Conservation (phyloP, 1,284 basidiomycete species). For the Polyporus tsugae region DNA sequence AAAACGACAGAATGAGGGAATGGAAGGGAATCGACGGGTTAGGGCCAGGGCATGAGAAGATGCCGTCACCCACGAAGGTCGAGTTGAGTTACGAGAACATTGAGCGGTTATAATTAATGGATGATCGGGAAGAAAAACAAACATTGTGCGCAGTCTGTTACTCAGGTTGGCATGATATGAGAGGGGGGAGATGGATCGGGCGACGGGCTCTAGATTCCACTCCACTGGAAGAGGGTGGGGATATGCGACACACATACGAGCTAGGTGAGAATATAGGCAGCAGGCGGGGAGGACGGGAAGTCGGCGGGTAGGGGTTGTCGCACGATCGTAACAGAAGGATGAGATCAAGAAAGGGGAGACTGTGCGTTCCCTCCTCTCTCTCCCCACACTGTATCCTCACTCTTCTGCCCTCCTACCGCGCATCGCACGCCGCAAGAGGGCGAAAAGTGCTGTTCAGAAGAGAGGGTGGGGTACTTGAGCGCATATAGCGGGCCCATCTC, state of each 20-base stretch:
- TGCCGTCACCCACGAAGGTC: not conserved
- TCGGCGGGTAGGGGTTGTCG: not conserved
- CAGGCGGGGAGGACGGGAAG: not conserved
- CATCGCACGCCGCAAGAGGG: not conserved
- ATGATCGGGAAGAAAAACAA: not conserved
- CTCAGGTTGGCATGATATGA: not conserved
- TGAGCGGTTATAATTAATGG: not conserved
- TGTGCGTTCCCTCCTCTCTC: not conserved
- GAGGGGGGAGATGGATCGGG: not conserved
- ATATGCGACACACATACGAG: not conserved
- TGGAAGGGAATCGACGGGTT: not conserved
- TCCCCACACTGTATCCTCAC: not conserved
- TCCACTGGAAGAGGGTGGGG: not conserved
- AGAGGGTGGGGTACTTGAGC: not conserved
- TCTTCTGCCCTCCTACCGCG: not conserved
- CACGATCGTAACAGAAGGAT: no score
- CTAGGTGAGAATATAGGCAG: not conserved
- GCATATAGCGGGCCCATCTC: not conserved
- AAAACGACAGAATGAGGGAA: constrained; percentile 9
- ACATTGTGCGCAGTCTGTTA: not conserved
- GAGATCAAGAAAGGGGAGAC: not conserved
- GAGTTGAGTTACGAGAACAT: not conserved
- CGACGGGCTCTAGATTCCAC: not conserved
- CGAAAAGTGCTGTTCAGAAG: not conserved
- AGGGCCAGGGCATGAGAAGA: not conserved